Conservation (phyloP, 179 eudicot species). For the Corrigiola litoralis region DNA sequence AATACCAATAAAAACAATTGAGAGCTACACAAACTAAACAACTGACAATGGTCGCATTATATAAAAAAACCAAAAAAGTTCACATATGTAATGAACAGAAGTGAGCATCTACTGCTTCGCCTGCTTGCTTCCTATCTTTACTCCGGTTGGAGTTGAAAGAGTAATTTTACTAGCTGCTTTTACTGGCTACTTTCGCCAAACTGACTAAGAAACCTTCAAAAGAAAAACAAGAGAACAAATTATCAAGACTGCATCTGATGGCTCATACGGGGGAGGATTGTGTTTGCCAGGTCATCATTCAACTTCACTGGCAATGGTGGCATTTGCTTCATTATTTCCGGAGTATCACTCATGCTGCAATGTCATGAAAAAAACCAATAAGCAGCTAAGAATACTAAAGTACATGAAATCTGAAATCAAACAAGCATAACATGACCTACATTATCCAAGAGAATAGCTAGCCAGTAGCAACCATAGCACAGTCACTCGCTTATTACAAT, state of each 20-base stretch:
- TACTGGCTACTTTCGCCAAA: constrained; percentile 1
- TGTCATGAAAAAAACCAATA: not conserved
- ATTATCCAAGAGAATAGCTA: no score
- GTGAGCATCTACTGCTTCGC: constrained; percentile 19
- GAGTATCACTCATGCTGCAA: constrained; percentile 69
- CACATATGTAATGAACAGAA: constrained; percentile 25
- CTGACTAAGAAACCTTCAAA: constrained; percentile 5
- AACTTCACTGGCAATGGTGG: constrained; percentile 90
- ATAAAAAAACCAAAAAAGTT: not conserved
- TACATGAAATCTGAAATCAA: not conserved
- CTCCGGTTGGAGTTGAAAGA: constrained; percentile 3
- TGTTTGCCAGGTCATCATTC: constrained; percentile 74
- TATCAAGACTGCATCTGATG: constrained; percentile 47
- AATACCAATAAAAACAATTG: constrained; percentile 21
- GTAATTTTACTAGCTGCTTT: constrained; percentile 10
- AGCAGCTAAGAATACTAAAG: not conserved
- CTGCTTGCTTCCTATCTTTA: constrained; percentile 12
- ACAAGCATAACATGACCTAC: not conserved
- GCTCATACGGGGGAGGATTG: constrained; percentile 54
- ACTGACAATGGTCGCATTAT: constrained; percentile 3
- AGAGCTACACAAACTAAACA: constrained; percentile 29
- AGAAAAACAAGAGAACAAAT: not conserved
- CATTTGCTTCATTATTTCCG: constrained; percentile 96
- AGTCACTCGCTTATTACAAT: no score
- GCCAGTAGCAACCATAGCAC: no score